Percentiles rank a stretch among this genome's conserved stretches.
Conservation (phyloP, 495 filamentous ascomycete species). For the Trichocladium uniseriatum region DNA sequence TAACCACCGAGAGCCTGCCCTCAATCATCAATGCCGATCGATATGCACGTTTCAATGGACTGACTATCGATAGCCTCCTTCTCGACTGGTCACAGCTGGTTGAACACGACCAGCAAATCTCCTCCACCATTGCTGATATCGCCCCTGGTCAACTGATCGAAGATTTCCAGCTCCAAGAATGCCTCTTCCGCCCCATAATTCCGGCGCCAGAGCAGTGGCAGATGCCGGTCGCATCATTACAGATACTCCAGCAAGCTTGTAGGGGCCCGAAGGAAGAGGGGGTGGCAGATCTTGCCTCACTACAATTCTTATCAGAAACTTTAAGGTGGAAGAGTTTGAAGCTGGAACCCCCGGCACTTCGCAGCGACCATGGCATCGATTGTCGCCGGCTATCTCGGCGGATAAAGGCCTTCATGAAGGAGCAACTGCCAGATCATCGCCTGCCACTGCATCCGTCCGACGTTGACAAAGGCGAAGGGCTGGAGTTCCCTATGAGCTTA, state of each 20-base stretch:
- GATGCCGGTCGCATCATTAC: conserved; percentile 7
- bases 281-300: conserved; percentile 3
- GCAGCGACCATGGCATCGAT: conserved; percentile 41
- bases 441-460: conserved; percentile 41
- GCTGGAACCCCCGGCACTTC: conserved; percentile 44
- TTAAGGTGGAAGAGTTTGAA: conserved; percentile 27
- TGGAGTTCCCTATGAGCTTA: conserved; percentile 10
- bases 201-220: conserved; percentile 13
- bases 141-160: conserved; percentile 11
- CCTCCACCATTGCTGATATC: conserved; percentile 9
- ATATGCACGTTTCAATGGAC: conserved; percentile 35
- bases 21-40: conserved; percentile 19
- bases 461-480: conserved; percentile 41
- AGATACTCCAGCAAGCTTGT: conserved; percentile 18
- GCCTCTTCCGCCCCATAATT: conserved; percentile 18
- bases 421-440: conserved; percentile 26
- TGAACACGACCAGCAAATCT: conserved; percentile 8
- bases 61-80: conserved; percentile 27
- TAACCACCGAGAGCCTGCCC: background rate
- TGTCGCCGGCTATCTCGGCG: conserved; percentile 26
- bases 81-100: conserved; percentile 12
- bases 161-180: conserved; percentile 13
- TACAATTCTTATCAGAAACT: conserved; percentile 11
- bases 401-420: conserved; percentile 24
- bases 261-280: conserved; percentile 10